Evolutionary conservation across 2,329 filamentous ascomycete species (phyloP).

Genomic region (Drechslerella stenobrocha): DNA sequence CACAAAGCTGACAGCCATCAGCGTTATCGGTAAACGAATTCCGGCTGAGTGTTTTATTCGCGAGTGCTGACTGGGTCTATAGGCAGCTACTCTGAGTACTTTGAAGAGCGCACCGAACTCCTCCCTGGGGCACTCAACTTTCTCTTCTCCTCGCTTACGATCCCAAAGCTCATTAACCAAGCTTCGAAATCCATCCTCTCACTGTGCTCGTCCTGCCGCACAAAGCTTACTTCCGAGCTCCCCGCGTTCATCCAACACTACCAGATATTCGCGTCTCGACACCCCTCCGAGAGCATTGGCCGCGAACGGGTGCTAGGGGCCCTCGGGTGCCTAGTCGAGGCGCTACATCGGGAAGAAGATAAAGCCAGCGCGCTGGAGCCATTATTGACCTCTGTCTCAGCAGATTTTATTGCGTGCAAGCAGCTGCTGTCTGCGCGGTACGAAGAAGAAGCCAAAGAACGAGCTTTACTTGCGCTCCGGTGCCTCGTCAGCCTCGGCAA

Average conservation of each 20-base stretch:
- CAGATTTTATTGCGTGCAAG: constrained; percentile 62
- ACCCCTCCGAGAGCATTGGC: constrained; percentile 68
- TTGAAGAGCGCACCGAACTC: constrained; percentile 69
- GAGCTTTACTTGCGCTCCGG: constrained; percentile 63
- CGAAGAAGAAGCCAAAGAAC: constrained; percentile 55
- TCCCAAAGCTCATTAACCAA: constrained; percentile 65
- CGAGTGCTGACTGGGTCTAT: background rate
- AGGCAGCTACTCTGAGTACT: constrained; percentile 73
- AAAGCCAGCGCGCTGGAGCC: constrained; percentile 63
- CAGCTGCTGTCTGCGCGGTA: constrained; percentile 49
- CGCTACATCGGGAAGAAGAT: constrained; percentile 64
- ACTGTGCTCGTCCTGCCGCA: constrained; percentile 75
- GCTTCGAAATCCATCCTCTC: constrained; percentile 74
- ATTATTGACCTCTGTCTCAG: constrained; percentile 66
- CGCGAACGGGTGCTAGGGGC: constrained; percentile 75
- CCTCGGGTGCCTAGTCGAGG: constrained; percentile 75
- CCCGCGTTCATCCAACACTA: constrained; percentile 73
- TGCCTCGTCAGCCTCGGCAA: constrained; percentile 72
- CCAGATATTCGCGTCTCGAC: constrained; percentile 63
- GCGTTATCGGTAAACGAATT: constrained; percentile 63
- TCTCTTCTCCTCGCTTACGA: constrained; percentile 70
- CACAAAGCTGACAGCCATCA: constrained; percentile 57
- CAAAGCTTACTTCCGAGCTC: constrained; percentile 68
- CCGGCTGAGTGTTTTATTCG: background rate
- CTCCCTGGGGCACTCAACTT: constrained; percentile 73